Percentiles rank a stretch among this genome's conserved stretches.
Conservation (phyloP, 495 filamentous ascomycete genomes). For the Penicillium mononematosum region DNA sequence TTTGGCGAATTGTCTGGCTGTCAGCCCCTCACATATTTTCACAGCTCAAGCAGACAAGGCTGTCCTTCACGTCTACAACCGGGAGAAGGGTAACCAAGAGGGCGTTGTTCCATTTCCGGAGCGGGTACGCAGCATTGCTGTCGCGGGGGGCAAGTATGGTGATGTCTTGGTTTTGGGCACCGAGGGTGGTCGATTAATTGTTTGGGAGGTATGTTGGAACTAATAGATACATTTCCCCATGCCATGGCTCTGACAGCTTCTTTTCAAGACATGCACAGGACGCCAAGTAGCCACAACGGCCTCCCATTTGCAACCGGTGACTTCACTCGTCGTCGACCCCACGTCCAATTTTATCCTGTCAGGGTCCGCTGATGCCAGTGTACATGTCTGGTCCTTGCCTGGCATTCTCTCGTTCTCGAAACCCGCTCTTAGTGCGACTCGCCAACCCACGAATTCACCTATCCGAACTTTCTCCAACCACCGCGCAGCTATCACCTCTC, state of each 20-base stretch:
- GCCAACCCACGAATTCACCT: slow-evolving; percentile 49
- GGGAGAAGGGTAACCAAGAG: slow-evolving; percentile 81
- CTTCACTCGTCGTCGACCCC: slow-evolving; percentile 67
- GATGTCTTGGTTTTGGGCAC: slow-evolving; percentile 80
- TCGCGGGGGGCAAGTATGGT: slow-evolving; percentile 60
- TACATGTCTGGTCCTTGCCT: slow-evolving; percentile 85
- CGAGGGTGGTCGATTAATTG: slow-evolving; percentile 75
- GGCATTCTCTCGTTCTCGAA: slow-evolving; percentile 66
- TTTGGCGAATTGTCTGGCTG: slow-evolving; percentile 71
- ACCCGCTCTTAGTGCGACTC: slow-evolving; percentile 33
- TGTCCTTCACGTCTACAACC: slow-evolving; percentile 85
- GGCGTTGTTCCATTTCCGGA: slow-evolving; percentile 82
- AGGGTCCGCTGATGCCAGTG: slow-evolving; percentile 82
- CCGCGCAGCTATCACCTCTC: slow-evolving; percentile 70
- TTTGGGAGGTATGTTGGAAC: slow-evolving; percentile 78
- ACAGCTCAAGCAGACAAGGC: slow-evolving; percentile 88
- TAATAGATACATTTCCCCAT: not conserved
- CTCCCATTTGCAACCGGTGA: slow-evolving; percentile 83
- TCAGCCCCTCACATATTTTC: slow-evolving; percentile 82
- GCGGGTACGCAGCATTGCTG: slow-evolving; percentile 69
- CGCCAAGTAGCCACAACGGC: slow-evolving; percentile 83
- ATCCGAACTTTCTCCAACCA: slow-evolving; percentile 74
- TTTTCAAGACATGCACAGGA: slow-evolving; percentile 71
- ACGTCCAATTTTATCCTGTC: slow-evolving; percentile 79
- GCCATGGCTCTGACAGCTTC: slow-evolving; percentile 1